A percentile compares a stretch with the other conserved stretches of the same genome.
These are phyloP conservation scores for Imleria badia DNA, from an alignment of 768 basidiomycete species.

Conservation along the genomic window DNA sequence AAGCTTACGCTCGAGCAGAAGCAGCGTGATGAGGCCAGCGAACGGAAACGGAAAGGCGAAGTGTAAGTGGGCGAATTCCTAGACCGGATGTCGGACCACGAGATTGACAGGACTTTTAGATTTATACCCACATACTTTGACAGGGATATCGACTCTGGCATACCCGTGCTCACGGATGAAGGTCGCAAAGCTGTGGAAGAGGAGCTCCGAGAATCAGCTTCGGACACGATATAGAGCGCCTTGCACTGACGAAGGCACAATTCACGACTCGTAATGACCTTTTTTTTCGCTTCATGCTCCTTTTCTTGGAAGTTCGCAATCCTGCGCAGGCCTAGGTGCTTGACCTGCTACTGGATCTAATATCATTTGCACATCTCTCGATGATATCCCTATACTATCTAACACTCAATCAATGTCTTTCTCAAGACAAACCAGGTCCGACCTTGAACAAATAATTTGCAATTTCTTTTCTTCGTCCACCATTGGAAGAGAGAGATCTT, in stretches of 20 bases:
- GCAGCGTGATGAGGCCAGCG: constrained; percentile 87
- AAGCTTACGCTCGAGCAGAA: constrained; percentile 92
- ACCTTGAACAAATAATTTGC: neutral
- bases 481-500: neutral
- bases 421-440: neutral
- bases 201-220: constrained; percentile 44
- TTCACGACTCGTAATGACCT: constrained; percentile 13
- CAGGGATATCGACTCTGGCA: constrained; percentile 62
- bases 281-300: neutral
- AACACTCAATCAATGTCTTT: constrained; percentile 13
- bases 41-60: constrained; percentile 76
- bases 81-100: neutral
- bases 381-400: constrained; percentile 32
- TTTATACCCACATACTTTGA: constrained; percentile 80
- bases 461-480: neutral
- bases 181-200: constrained; percentile 74
- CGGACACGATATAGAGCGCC: constrained; percentile 15
- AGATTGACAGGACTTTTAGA: constrained; percentile 34
- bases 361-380: constrained; percentile 14
- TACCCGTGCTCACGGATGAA: constrained; percentile 63
- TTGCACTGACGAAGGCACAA: neutral
- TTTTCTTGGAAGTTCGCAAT: constrained; percentile 9
- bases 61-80: constrained; percentile 53
- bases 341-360: constrained; percentile 9
- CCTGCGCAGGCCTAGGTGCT: constrained; percentile 1